Conservation (phyloP, 2,329 filamentous ascomycete species). For the Fusarium sp. region DNA sequence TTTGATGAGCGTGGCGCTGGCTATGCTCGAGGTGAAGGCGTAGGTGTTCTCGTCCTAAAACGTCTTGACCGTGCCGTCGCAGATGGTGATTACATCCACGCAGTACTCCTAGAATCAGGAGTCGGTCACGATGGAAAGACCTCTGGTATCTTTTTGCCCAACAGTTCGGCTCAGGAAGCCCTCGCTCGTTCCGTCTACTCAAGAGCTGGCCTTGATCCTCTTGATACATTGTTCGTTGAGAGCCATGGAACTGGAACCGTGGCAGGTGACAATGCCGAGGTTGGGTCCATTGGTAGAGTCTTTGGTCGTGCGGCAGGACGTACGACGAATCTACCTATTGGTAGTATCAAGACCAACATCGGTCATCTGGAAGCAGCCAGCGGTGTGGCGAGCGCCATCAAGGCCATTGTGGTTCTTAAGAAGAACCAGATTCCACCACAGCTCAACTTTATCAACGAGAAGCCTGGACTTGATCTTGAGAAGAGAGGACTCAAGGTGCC, state of each 20-base stretch:
- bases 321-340: constrained; percentile 7
- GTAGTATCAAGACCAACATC: constrained; percentile 36
- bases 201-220: neutral
- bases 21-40: constrained; percentile 31
- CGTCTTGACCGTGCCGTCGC: constrained; percentile 29
- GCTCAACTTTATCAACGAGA: constrained; percentile 14
- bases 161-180: constrained; percentile 3
- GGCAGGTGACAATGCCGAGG: constrained; percentile 21
- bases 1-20: constrained; percentile 28
- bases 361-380: constrained; percentile 26
- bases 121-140: constrained; percentile 37
- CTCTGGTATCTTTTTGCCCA: constrained; percentile 15
- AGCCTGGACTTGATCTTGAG: constrained; percentile 7
- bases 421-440: constrained; percentile 24
- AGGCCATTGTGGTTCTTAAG: constrained; percentile 27
- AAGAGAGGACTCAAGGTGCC: constrained; percentile 19
- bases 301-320: constrained; percentile 11
- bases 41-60: constrained; percentile 36
- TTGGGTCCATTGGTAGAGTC: constrained; percentile 7
- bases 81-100: constrained; percentile 36
- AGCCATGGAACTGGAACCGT: constrained; percentile 23
- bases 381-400: constrained; percentile 16
- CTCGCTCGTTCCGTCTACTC: constrained; percentile 1
- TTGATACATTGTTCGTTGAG: constrained; percentile 13
- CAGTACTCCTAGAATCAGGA: constrained; percentile 30